Evolutionary conservation across 73 alveolate species (phyloP).

Genomic region (Symbiodinium pilosum): DNA sequence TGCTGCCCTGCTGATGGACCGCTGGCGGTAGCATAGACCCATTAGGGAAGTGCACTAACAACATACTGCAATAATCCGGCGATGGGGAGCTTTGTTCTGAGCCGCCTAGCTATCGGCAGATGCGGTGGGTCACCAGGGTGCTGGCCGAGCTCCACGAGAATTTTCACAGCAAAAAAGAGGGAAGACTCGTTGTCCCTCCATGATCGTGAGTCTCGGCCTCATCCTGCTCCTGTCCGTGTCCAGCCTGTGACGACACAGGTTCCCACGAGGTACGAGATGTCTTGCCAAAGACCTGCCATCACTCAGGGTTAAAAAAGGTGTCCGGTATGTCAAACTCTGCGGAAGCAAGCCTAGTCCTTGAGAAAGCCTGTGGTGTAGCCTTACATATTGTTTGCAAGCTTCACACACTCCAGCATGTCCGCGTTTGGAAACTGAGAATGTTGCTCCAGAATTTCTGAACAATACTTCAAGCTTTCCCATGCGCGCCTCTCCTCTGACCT

Average conservation of each 20-base stretch:
- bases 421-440: too few species aligned
- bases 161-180: background rate
- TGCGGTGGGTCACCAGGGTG: constrained; percentile 94
- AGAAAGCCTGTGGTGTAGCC: too few species aligned
- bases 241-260: constrained; percentile 91
- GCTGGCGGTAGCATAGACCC: background rate
- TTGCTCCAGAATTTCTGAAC: too few species aligned
- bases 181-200: too few species aligned
- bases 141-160: background rate
- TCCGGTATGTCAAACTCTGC: too few species aligned
- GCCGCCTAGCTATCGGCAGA: constrained; percentile 55
- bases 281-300: constrained; percentile 91
- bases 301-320: too few species aligned
- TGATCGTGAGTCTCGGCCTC: constrained; percentile 17
- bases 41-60: constrained; percentile 5
- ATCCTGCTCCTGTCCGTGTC: constrained; percentile 95
- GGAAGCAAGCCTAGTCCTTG: too few species aligned
- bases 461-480: too few species aligned
- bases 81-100: background rate
- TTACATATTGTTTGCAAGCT: too few species aligned
- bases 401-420: too few species aligned
- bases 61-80: background rate
- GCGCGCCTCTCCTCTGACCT: too few species aligned
- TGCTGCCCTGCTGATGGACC: constrained; percentile 69
- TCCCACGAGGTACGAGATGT: constrained; percentile 94